Evolutionary conservation across 441 rosid genomes (phyloP).

Genomic region (Adansonia gregorii): DNA sequence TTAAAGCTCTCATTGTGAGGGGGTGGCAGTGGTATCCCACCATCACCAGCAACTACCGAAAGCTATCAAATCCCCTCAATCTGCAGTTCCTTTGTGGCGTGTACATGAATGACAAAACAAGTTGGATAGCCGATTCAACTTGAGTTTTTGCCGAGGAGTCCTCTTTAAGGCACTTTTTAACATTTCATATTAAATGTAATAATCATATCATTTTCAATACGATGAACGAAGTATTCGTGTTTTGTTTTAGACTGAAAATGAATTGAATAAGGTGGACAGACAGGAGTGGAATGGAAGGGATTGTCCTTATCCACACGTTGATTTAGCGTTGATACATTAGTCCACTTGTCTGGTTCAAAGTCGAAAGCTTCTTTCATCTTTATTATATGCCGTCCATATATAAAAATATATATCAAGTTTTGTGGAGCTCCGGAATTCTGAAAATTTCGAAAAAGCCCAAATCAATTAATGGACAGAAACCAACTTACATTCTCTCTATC

Average conservation of each 20-base stretch:
- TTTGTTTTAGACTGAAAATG: neutral
- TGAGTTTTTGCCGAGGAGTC: too few species aligned
- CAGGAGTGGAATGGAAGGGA: conserved; percentile 9
- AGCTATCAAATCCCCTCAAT: neutral
- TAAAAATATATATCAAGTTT: too few species aligned
- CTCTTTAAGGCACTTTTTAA: too few species aligned
- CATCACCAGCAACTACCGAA: neutral
- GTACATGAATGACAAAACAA: neutral
- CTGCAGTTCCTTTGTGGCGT: neutral
- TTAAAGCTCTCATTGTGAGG: conserved; percentile 36
- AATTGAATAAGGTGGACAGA: neutral
- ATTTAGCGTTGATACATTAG: conserved; percentile 23
- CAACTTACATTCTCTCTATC: neutral
- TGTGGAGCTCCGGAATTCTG: neutral
- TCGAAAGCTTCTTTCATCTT: conserved; percentile 24
- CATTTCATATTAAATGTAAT: too few species aligned
- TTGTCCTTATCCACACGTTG: conserved; percentile 44
- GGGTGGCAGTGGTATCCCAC: conserved; percentile 34
- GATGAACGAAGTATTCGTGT: too few species aligned
- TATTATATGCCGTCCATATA: conserved; percentile 3
- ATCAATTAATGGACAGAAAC: neutral
- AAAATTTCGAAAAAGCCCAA: neutral
- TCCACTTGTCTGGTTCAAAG: conserved; percentile 52
- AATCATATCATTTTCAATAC: too few species aligned
- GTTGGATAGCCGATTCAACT: neutral